A percentile compares a stretch with the other conserved stretches of the same genome.
phyloP scores from a whole-genome alignment of 2,329 filamentous ascomycete genomes.

The Fusarium dimerum region DNA sequence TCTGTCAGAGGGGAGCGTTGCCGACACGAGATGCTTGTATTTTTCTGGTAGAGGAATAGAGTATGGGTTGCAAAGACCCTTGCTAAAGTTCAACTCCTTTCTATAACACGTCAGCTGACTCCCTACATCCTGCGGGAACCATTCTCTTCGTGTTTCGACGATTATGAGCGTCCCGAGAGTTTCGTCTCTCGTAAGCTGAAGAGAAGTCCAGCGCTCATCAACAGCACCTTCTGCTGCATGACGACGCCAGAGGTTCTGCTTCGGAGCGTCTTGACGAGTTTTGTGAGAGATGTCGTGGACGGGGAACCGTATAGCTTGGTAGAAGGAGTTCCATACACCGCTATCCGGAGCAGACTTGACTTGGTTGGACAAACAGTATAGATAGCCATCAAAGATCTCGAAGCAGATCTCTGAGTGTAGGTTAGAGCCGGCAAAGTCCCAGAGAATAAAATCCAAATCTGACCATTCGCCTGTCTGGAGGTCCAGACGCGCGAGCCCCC shows the following conservation, averaged over 20 bases:
- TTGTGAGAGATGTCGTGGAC: constrained; percentile 45
- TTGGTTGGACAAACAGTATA: constrained; percentile 72
- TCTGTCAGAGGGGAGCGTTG: constrained; percentile 3
- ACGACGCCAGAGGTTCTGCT: constrained; percentile 59
- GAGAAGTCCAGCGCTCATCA: constrained; percentile 71
- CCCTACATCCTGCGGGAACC: constrained; percentile 53
- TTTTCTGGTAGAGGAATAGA: constrained; percentile 6
- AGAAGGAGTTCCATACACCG: constrained; percentile 68
- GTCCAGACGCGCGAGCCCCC: constrained; percentile 59
- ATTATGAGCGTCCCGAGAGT: constrained; percentile 58
- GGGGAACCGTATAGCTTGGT: constrained; percentile 65
- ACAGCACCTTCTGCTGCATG: constrained; percentile 70
- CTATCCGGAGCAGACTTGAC: constrained; percentile 63
- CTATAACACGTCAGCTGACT: constrained; percentile 68
- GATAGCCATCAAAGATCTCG: constrained; percentile 63
- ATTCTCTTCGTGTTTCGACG: constrained; percentile 70
- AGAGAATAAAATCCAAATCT: constrained; percentile 50
- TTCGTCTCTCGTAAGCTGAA: constrained; percentile 64
- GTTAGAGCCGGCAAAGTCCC: constrained; percentile 62
- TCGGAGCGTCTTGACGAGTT: constrained; percentile 39
- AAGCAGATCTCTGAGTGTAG: constrained; percentile 71
- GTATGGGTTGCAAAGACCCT: neutral
- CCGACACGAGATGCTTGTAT: neutral
- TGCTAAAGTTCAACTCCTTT: constrained; percentile 48
- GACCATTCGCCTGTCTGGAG: constrained; percentile 44